Base-by-base conservation (phyloP, 2,329 filamentous ascomycete species). In the Gliomastix tumulicola region DNA sequence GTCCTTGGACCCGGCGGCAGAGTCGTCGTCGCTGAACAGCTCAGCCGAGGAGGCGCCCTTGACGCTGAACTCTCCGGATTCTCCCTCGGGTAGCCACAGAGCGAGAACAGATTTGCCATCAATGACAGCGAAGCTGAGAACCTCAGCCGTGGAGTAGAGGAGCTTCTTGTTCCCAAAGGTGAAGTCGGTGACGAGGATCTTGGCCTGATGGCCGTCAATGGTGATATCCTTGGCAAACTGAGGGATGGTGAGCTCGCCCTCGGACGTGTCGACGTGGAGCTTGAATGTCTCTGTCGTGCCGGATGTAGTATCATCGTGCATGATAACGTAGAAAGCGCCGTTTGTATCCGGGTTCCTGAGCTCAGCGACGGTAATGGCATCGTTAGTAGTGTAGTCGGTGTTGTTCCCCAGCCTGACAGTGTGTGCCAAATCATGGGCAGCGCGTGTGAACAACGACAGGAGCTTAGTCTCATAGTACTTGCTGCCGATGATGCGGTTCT, bases 391-490 rank as follows among this genome's bases (percentile, higher is more conserved):
- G 40, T 73, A 74, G 9, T 50, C 54, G 3, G 66, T 75, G 21
- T 63, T 54, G 37, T 57, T 63, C 20, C 55, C 58, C 2, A 67
- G 44, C 6, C 69, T 57, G 36, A 79, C 67, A 0, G 74, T 76
- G 44, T 70, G 65, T 1, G 73, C 69, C 30, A 82, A 54, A 37
- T 77, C 75, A 17, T 65, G 62, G 3, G 77, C 76, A 28, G 70
- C 65, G 21, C 74, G 66, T 0, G 74, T 76, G 49, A 82, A 81
- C 41, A 79, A 50, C 3, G 71, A 71, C 20, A 80, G 54, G 17
- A 79, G 63, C 51, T 82, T 82, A 0, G 74, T 79, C 53, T 82
- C 77, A 39, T 74, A 74, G 49, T 72, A 81, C 49, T 82, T 81
- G 45, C 65, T 66, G 30, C 69, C 68, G 16, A 81, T 71, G 9